Conservation (phyloP, 805 yeast species). For the Priceomyces haplophilus region DNA sequence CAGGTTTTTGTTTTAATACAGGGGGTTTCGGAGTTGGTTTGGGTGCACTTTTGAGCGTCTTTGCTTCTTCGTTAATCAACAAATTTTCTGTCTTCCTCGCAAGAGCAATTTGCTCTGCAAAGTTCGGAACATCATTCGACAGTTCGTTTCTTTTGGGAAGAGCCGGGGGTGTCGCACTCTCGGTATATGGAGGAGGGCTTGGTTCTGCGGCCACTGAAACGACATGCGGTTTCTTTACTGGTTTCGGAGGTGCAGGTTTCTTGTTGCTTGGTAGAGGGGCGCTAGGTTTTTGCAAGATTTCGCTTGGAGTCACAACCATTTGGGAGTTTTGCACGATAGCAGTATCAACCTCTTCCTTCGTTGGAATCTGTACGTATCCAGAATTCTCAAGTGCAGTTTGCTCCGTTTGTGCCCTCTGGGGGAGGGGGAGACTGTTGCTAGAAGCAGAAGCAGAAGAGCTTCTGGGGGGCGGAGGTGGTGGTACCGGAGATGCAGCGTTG, state of each 20-base stretch:
- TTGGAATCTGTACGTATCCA: no score
- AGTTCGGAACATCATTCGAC: conserved; percentile 17
- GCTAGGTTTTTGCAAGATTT: not conserved
- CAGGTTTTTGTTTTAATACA: not conserved
- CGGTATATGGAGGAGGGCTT: conserved; percentile 24
- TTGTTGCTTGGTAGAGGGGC: conserved; percentile 10
- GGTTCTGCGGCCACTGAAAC: conserved; percentile 3
- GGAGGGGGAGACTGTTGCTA: conserved; percentile 1
- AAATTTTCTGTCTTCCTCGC: not conserved
- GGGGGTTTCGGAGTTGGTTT: conserved; percentile 2
- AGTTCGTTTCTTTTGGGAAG: not conserved
- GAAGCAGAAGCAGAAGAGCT: not conserved
- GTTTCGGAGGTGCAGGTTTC: conserved; percentile 44
- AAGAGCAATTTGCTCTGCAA: conserved; percentile 27
- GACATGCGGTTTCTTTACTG: conserved; percentile 28
- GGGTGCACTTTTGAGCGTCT: not conserved
- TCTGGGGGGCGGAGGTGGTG: conserved; percentile 6
- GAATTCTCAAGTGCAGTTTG: not conserved
- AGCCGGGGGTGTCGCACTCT: conserved; percentile 2
- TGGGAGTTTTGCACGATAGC: no score
- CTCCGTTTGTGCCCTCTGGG: not conserved
- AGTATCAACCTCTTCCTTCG: no score
- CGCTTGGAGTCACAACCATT: no score
- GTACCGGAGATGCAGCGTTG: conserved; percentile 11
- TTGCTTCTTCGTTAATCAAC: not conserved